A percentile compares a stretch with the other conserved stretches of the same genome.
Evolutionary conservation across 306 rosid genomes (phyloP).

Genomic region (Amphicarpaea edgeworthii): DNA sequence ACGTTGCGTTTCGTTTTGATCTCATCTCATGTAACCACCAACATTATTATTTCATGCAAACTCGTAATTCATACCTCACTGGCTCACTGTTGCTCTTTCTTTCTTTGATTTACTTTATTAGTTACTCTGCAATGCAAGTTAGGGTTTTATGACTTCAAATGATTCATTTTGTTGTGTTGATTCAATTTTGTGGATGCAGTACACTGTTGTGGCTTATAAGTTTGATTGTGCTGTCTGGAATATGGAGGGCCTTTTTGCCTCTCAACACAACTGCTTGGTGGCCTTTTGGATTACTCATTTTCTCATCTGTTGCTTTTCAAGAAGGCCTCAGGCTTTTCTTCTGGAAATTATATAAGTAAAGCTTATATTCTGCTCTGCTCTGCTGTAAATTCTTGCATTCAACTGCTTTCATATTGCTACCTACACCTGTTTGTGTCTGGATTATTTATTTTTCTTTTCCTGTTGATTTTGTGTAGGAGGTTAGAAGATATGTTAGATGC

Average conservation of each 20-base stretch:
- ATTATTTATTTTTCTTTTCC: too few species aligned
- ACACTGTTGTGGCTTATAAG: constrained; percentile 90
- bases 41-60: not conserved
- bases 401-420: not conserved
- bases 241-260: constrained; percentile 93
- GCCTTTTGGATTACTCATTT: constrained; percentile 75
- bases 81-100: not conserved
- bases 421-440: too few species aligned
- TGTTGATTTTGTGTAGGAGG: constrained; percentile 62
- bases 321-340: constrained; percentile 84
- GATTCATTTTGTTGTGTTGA: too few species aligned
- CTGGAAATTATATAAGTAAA: constrained; percentile 82
- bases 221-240: constrained; percentile 78
- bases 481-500: constrained; percentile 83
- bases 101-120: not conserved
- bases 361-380: constrained; percentile 14
- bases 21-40: not conserved
- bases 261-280: constrained; percentile 65
- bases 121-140: not conserved
- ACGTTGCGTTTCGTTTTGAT: not conserved
- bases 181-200: constrained; percentile 48
- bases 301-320: constrained; percentile 85
- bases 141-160: constrained; percentile 13
- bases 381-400: not conserved
- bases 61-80: not conserved